These are phyloP conservation scores for Ogataea nakhonphanomensis DNA, from an alignment of 805 yeast species.

Conservation along the genomic window DNA sequence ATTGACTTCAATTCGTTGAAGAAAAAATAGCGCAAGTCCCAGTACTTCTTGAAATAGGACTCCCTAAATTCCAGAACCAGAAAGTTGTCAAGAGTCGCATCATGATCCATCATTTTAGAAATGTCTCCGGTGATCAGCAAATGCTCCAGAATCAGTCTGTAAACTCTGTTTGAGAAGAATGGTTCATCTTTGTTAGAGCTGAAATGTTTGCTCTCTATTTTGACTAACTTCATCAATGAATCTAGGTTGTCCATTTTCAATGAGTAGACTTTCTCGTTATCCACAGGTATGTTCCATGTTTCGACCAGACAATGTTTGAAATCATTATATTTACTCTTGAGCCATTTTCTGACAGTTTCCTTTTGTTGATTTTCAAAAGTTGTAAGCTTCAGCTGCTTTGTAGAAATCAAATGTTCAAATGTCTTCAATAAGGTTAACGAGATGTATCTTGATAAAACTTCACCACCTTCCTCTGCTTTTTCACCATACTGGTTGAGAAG, in stretches of 20 bases:
- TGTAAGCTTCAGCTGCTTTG: conserved; percentile 37
- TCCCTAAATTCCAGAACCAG: conserved; percentile 49
- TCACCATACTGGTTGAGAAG: conserved; percentile 19
- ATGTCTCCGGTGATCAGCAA: conserved; percentile 33
- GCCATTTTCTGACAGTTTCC: conserved; percentile 58
- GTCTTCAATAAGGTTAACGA: conserved; percentile 41
- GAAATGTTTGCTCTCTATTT: conserved; percentile 51
- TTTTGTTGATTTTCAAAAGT: conserved; percentile 39
- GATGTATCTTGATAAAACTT: conserved; percentile 34
- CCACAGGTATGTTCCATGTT: conserved; percentile 37
- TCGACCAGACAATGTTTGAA: conserved; percentile 45
- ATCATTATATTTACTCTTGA: conserved; percentile 52
- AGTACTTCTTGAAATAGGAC: conserved; percentile 51
- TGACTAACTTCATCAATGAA: conserved; percentile 50
- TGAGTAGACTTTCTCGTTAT: conserved; percentile 37
- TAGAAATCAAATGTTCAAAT: conserved; percentile 47
- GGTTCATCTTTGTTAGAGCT: conserved; percentile 50
- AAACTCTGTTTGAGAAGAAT: conserved; percentile 59
- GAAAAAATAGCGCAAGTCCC: conserved; percentile 79
- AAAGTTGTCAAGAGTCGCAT: conserved; percentile 43
- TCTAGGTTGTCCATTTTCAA: conserved; percentile 55
- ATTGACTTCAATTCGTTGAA: conserved; percentile 44
- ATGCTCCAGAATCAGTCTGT: conserved; percentile 37
- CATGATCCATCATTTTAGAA: conserved; percentile 39
- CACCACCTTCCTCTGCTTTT: conserved; percentile 22